Base-by-base conservation (phyloP, 2,329 filamentous ascomycete genomes). In the Trichothecium roseum region DNA sequence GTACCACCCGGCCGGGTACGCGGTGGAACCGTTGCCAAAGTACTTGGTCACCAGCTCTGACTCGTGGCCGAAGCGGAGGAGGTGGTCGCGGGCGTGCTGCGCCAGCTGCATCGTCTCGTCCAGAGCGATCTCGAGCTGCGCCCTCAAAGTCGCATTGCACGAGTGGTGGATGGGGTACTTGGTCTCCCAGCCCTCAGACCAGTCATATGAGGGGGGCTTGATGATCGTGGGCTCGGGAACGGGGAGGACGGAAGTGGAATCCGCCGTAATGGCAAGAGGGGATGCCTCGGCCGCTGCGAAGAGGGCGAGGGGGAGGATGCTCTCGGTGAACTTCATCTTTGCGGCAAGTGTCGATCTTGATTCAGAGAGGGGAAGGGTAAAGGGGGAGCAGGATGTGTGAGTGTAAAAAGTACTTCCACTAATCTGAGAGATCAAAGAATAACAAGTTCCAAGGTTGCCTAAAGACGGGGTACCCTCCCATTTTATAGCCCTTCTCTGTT, bases 1-100 rank as follows among this genome's bases (percentile, higher is more conserved):
- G 44, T 68, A 79, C 63, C 74, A 78, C 4, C 79, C 80, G 29
- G 78, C 62, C 4, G 72, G 67, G 41, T 69, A 64, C 16, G 68
- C 67, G 3, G 75, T 73, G 4, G 74, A 62, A 2, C 62, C 62
- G 35, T 72, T 64, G 31, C 79, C 76, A 49, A 84, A 84, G 58
- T 82, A 84, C 57, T 78, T 81, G 35, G 61, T 60, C 49, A 74
- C 77, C 39, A 80, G 66, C 15, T 66, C 60, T 8, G 74, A 80
- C 18, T 64, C 58, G 54, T 68, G 65, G 22, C 77, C 74, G 45
- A 62, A 70, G 32, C 65, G 63, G 12, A 74, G 63, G 34, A 79
- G 66, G 48, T 83, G 78, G 28, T 78, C 66, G 40, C 68, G 70
- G 6, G 79, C 79, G 46, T 81, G 75, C 35, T 63, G 53, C 7